A percentile compares a stretch with the other conserved stretches of the same genome.
Evolutionary conservation across 805 yeast species (phyloP).

Genomic region (Schwanniomyces yamadae): DNA sequence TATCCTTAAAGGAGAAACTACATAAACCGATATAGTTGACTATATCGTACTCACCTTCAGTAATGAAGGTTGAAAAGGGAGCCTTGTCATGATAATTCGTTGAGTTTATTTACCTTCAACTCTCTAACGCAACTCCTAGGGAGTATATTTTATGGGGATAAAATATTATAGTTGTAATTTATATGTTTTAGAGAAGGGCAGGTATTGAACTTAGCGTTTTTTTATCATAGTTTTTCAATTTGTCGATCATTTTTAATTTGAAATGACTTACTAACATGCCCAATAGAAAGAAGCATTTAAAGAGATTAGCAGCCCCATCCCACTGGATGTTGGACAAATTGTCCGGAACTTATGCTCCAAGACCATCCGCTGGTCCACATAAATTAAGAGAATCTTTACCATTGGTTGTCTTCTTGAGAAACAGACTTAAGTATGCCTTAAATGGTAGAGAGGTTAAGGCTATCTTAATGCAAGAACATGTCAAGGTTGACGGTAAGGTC

Average conservation of each 20-base stretch:
- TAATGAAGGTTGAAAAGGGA: slow-evolving; percentile 38
- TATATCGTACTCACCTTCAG: slow-evolving; percentile 14
- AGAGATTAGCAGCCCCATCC: slow-evolving; percentile 99
- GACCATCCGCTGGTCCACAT: slow-evolving; percentile 99
- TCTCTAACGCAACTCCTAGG: slow-evolving; percentile 1
- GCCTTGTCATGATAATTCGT: slow-evolving; percentile 48
- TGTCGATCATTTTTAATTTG: background rate
- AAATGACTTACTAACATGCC: slow-evolving; percentile 26
- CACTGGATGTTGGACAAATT: slow-evolving; percentile 99
- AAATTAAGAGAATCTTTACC: slow-evolving; percentile 98
- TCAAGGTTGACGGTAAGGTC: slow-evolving; percentile 98
- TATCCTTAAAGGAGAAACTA: slow-evolving; percentile 2
- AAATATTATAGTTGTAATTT: slow-evolving; percentile 1
- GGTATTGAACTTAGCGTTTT: slow-evolving; percentile 1
- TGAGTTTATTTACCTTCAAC: slow-evolving; percentile 10
- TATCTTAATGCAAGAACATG: slow-evolving; percentile 96
- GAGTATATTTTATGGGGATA: background rate
- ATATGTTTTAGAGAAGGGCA: background rate
- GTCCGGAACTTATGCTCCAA: slow-evolving; percentile 99
- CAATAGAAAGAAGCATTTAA: slow-evolving; percentile 91
- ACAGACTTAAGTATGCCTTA: slow-evolving; percentile 97
- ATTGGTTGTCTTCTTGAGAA: slow-evolving; percentile 93
- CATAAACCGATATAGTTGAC: slow-evolving; percentile 7
- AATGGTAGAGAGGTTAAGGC: slow-evolving; percentile 99
- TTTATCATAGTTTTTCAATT: slow-evolving; percentile 1